Evolutionary conservation across 2,329 filamentous ascomycete genomes (phyloP), one percentile per base, ranked within the genome.

Genomic region (Aspergillus ustus): DNA sequence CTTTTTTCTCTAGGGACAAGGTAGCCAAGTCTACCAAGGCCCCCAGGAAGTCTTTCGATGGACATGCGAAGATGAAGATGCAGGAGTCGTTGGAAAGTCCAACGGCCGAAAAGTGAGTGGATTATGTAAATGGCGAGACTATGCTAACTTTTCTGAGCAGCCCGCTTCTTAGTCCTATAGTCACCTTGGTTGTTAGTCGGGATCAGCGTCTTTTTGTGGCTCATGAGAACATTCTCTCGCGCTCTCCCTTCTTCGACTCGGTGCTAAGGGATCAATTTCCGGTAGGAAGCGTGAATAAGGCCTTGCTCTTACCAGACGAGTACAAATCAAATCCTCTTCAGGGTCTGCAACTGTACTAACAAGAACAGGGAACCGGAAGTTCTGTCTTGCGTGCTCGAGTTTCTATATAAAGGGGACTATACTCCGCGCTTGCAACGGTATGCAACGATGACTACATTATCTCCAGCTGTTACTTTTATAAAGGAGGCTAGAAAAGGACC

Each of bases 321-420:
- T 80, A 67, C 31, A 15, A n/a, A 11, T 43, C 29, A 9, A 5
- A 40, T 40, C 34, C 8, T 45, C 19, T 49, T 19, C 15, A 19
- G 17, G 7, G n/a, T 3, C 20, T 4, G 3, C 15, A 19, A 15
- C 15, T 29, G 17, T 34, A 19, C 69, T 56, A 28, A 45, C 28
- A 19, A 15, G 1, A 28, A 17, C 19, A 90, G 91, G 85, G 92
- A 96, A 83, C 92, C 93, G 70, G 93, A 96, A 83, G 87, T 96
- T 78, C 91, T 97, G 80, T 96, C 92, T 77, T 93, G 91, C 73
- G 84, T 97, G 73, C 92, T 97, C 82, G 93, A 97, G 83, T 97
- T 93, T 78, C 88, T 97, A 69, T 97, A 97, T 89, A 96, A 96
- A 84, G 92, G 91, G 69, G 93, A 96, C 85, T 97, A 96, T 82